phyloP scores from a whole-genome alignment of 257 asterid genomes.

The Solanum tacnaense region DNA sequence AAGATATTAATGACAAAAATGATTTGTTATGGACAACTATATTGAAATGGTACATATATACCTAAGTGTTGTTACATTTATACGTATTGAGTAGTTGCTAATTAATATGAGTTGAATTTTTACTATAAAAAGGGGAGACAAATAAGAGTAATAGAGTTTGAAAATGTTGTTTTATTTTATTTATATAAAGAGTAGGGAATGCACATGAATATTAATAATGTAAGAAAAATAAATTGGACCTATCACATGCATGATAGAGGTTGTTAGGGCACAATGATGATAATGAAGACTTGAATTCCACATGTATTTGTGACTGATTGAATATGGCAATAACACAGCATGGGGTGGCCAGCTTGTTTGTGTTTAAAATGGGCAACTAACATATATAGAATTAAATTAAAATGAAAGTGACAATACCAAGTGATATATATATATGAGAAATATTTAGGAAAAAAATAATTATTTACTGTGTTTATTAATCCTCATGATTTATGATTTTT shows the following conservation, averaged over 20 bases:
- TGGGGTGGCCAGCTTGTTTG: neutral
- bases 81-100: neutral
- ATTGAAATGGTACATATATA: neutral
- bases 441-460: neutral
- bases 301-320: neutral
- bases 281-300: neutral
- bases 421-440: neutral
- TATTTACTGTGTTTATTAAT: neutral
- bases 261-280: conserved; percentile 7
- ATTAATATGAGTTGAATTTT: neutral
- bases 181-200: neutral
- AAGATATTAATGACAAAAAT: neutral
- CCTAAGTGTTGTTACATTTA: neutral
- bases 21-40: neutral
- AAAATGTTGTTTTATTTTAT: neutral
- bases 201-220: neutral
- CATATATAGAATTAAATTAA: neutral
- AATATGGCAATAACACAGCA: neutral
- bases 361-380: neutral
- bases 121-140: neutral
- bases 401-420: neutral
- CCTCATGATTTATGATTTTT: neutral
- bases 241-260: conserved; percentile 2
- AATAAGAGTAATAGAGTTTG: neutral
- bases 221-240: neutral